Conservation (phyloP, 257 asterid genomes). For the Leptodermis oblonga region DNA sequence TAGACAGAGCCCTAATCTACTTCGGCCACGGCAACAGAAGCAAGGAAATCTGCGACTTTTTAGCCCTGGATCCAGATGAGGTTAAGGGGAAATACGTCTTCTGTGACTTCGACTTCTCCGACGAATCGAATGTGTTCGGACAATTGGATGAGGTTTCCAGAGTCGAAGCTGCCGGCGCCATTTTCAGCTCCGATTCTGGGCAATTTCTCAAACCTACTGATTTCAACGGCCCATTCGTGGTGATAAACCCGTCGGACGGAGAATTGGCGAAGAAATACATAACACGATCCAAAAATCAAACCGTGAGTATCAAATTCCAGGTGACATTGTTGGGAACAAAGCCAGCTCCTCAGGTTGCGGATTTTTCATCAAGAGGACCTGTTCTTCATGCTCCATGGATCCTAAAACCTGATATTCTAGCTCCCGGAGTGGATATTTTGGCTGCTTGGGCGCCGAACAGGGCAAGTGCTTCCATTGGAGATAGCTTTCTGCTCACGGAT, state of each 20-base stretch:
- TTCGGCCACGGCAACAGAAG: conserved; percentile 13
- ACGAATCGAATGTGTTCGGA: background rate
- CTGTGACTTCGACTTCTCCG: conserved; percentile 9
- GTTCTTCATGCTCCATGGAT: conserved; percentile 13
- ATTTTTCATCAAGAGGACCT: conserved; percentile 22
- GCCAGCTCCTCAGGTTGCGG: conserved; percentile 19
- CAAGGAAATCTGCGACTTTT: conserved; percentile 12
- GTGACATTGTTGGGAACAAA: conserved; percentile 15
- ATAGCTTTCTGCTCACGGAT: conserved; percentile 8
- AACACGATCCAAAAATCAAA: background rate
- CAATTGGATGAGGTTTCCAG: conserved; percentile 2
- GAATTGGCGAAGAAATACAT: conserved; percentile 6
- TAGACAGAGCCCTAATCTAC: conserved; percentile 12
- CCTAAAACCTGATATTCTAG: conserved; percentile 19
- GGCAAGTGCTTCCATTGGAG: conserved; percentile 7
- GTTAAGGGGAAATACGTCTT: conserved; percentile 14
- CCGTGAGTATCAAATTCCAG: conserved; percentile 11
- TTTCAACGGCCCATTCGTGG: conserved; percentile 13
- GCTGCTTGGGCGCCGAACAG: conserved; percentile 19
- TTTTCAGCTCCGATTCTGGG: conserved; percentile 13
- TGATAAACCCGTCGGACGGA: conserved; percentile 8
- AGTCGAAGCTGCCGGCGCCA: conserved; percentile 15
- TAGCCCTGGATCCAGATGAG: conserved; percentile 1
- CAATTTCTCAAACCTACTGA: conserved; percentile 1
- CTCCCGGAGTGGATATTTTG: conserved; percentile 14